Evolutionary conservation across 225 moss, liverwort and hornwort species (phyloP), one percentile per base, ranked within the genome.

Genomic region (Ulota crispa): DNA sequence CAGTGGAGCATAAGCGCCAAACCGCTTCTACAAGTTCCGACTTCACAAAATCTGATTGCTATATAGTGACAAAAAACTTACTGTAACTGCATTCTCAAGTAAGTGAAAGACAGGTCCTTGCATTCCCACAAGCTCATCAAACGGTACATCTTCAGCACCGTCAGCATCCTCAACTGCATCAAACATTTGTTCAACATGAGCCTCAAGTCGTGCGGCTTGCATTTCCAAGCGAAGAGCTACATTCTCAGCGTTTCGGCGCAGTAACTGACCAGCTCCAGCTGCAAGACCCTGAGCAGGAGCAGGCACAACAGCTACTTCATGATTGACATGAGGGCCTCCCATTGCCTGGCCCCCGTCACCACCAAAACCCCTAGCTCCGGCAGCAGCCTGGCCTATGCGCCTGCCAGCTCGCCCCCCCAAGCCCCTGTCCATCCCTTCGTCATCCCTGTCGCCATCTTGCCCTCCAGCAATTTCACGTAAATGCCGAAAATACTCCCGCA

Each of bases 91-190:
- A 83, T 99, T 99, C 78, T 99, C 96, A 50, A 99, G 86, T 79
- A 99, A 76, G 78, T 96, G 99, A n/a, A 99, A 96, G 57, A 99
- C 91, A 9, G 99, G 96, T 42, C 99, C 99, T 85, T 95, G 99
- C 99, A 99, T 99, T 42, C 99, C 99, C 47, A 99, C 99, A 30
- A 99, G 92, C 79, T 99, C 99, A 79, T 99, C 99, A 81, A 99
- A 99, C 31, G 99, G 99, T 72, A 99, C 96, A 87, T 99, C 99
- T 86, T 99, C 99, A 39, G 94, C 96, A 75, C 93, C 99, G 72
- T 99, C 96, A 21, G 87, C 94, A 86, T 99, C 99, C 82, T 99
- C 99, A 36, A 99, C 99, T 36, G 96, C 99, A 86, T 99, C 99
- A 75, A 99, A 95, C 89, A 99, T 95, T 79, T 99, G 99, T 86